phyloP scores from a whole-genome alignment of 306 rosid genomes.

The Casuarina cunninghamiana region DNA sequence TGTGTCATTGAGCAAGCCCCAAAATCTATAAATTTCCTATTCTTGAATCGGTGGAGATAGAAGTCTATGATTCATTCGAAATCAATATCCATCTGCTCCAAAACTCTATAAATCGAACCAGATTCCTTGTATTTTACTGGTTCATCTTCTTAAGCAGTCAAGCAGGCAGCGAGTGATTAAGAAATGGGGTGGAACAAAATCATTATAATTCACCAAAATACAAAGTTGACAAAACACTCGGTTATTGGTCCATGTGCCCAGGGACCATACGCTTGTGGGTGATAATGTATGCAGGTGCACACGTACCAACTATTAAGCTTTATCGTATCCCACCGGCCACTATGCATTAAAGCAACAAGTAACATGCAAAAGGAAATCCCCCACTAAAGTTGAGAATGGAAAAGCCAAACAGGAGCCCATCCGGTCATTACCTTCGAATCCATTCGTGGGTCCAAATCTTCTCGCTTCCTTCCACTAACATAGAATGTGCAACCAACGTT shows the following conservation, averaged over 20 bases:
- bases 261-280: no score
- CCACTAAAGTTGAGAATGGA: conserved; percentile 1
- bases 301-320: conserved; percentile 35
- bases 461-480: conserved; percentile 19
- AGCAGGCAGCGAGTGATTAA: not conserved
- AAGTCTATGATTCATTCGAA: no score
- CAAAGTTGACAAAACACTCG: conserved; percentile 25
- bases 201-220: conserved; percentile 30
- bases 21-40: no score
- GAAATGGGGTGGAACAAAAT: conserved; percentile 19
- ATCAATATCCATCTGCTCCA: no score
- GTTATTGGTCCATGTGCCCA: not conserved
- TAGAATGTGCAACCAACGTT: conserved; percentile 15
- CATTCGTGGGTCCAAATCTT: conserved; percentile 23
- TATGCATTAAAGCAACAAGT: conserved; percentile 31
- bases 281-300: not conserved
- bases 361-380: conserved; percentile 46
- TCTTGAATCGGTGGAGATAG: no score
- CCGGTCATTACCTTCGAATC: conserved; percentile 17
- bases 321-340: conserved; percentile 40
- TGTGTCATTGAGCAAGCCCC: no score
- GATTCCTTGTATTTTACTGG: no score
- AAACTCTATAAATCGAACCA: no score
- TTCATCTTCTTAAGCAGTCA: no score
- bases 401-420: conserved; percentile 12